These are phyloP conservation scores for Gossypium anomalum DNA, from an alignment of 345 rosid species.

Conservation along the genomic window DNA sequence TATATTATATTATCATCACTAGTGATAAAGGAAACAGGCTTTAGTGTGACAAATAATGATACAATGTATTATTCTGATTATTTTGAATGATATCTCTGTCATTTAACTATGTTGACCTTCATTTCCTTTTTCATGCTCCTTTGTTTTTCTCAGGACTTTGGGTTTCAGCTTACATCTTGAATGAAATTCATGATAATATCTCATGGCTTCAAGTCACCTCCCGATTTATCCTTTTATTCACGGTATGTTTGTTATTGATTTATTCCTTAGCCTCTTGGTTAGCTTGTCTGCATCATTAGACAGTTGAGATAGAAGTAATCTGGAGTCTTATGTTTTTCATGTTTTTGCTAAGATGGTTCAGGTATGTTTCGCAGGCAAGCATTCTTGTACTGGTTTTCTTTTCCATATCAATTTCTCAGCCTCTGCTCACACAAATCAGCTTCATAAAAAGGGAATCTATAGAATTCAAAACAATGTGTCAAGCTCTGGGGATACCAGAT, in stretches of 20 bases:
- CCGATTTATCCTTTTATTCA: conserved; percentile 70
- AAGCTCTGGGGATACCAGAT: conserved; percentile 85
- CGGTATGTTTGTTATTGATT: conserved; percentile 34
- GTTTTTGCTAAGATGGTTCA: conserved; percentile 29
- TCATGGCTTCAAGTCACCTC: conserved; percentile 78
- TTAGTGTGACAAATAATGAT: background rate
- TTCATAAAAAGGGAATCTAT: conserved; percentile 57
- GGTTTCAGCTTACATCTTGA: conserved; percentile 60
- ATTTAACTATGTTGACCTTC: conserved; percentile 3
- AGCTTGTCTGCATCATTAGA: background rate
- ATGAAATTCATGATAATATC: conserved; percentile 54
- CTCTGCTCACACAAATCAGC: conserved; percentile 83
- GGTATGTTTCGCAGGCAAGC: conserved; percentile 50
- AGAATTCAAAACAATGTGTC: conserved; percentile 70
- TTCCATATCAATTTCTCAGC: conserved; percentile 81
- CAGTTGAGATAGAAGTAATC: background rate
- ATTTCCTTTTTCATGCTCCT: conserved; percentile 18
- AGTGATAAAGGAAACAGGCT: background rate
- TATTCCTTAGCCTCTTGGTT: conserved; percentile 6
- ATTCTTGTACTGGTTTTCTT: conserved; percentile 65
- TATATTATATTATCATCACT: background rate
- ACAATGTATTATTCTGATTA: background rate
- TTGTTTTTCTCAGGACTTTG: conserved; percentile 46
- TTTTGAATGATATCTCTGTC: background rate
- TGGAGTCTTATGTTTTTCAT: background rate